Evolutionary conservation across 805 yeast species (phyloP).

Genomic region (Candida piceae): DNA sequence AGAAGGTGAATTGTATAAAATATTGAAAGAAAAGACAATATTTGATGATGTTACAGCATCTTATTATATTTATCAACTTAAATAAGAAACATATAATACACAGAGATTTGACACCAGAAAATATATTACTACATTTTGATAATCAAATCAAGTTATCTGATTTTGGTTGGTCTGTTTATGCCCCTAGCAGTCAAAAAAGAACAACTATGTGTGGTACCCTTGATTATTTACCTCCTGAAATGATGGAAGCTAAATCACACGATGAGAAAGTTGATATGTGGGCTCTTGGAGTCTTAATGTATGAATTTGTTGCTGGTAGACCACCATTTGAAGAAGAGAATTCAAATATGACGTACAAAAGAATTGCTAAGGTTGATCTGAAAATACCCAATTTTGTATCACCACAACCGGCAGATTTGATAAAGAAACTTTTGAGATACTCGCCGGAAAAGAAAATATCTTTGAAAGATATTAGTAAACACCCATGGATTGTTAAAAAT

Average conservation of each 20-base stretch:
- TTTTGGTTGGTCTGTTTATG: conserved; percentile 92
- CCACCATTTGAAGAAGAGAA: conserved; percentile 91
- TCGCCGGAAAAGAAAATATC: conserved; percentile 64
- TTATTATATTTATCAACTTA: conserved; percentile 69
- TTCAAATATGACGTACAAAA: conserved; percentile 70
- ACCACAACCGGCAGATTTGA: conserved; percentile 72
- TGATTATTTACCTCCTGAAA: conserved; percentile 93
- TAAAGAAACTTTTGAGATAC: conserved; percentile 55
- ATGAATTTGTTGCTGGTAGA: conserved; percentile 78
- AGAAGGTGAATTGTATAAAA: conserved; percentile 80
- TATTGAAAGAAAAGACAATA: conserved; percentile 58
- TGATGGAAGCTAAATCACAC: conserved; percentile 80
- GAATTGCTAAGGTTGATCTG: conserved; percentile 75
- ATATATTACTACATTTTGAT: conserved; percentile 71
- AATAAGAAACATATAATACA: conserved; percentile 82
- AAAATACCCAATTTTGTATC: conserved; percentile 67
- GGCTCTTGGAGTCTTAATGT: conserved; percentile 86
- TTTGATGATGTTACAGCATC: conserved; percentile 74
- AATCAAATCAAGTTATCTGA: conserved; percentile 82
- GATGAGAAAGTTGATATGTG: conserved; percentile 80
- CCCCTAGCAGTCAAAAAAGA: conserved; percentile 47
- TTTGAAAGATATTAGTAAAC: conserved; percentile 57
- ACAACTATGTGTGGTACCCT: conserved; percentile 91
- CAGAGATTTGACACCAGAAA: conserved; percentile 93
- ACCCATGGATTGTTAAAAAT: conserved; percentile 80